Evolutionary conservation across 2,329 filamentous ascomycete genomes (phyloP).

Genomic region (Septoria linicola): DNA sequence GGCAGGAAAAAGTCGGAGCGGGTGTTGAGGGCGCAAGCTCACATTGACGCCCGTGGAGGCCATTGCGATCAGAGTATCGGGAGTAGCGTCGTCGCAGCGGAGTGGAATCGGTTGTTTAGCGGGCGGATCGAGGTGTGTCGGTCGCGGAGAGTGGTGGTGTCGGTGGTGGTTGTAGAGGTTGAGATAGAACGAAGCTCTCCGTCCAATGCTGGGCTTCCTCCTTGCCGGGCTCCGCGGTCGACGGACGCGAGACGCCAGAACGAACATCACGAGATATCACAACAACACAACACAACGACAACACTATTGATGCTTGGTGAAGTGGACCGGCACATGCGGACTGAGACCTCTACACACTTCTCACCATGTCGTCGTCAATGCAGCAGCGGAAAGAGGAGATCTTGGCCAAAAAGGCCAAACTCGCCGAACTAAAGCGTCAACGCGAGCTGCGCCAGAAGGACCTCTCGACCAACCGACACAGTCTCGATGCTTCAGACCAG

Average conservation of each 20-base stretch:
- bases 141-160: slow-evolving; percentile 10
- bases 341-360: not conserved
- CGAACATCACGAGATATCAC: too few relatives aligned
- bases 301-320: too few relatives aligned
- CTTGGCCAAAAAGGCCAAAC: slow-evolving; percentile 91
- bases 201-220: too few relatives aligned
- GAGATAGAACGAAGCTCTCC: not conserved
- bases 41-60: slow-evolving; percentile 55
- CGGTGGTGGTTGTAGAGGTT: slow-evolving; percentile 6
- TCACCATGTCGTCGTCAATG: slow-evolving; percentile 30
- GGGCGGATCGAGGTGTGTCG: not conserved
- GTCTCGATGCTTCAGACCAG: slow-evolving; percentile 67
- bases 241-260: too few relatives aligned
- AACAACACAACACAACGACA: too few relatives aligned
- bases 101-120: not conserved
- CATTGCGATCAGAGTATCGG: slow-evolving; percentile 33
- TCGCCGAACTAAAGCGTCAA: slow-evolving; percentile 92
- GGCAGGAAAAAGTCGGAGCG: not conserved
- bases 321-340: not conserved
- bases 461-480: slow-evolving; percentile 67
- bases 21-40: too few relatives aligned
- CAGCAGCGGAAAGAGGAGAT: slow-evolving; percentile 92
- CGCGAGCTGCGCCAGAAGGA: slow-evolving; percentile 79
- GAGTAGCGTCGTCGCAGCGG: not conserved
- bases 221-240: too few relatives aligned